Evolutionary conservation across 768 basidiomycete species (phyloP), one percentile per base, ranked within the genome.

Genomic region (Calocera cornea): DNA sequence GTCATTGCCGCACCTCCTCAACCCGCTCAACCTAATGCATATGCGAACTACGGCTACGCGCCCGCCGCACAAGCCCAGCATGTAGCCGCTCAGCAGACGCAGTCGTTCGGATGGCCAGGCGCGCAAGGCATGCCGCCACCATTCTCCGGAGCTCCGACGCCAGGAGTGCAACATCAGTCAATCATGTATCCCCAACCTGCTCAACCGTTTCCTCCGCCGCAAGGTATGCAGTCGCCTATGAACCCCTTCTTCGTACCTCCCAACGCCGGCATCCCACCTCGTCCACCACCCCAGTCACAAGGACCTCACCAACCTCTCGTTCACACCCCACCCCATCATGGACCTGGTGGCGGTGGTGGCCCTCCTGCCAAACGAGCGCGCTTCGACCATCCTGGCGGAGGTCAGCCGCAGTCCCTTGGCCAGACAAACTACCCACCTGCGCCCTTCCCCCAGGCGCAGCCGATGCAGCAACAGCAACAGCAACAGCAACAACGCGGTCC

Each of bases 341-440:
- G 87, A 5, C 60, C 66, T 49, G 36, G 60, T 2, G 40, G 36
- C 24, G 65, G 68, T 40, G 31, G 41, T 22, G 67, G 68, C n/a
- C 94, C 94, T 10, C 93, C 94, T 1, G 92, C 92, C 1, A 97
- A 97, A 76, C 81, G 94, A 65, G 92, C 87, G 71, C 84, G 92
- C 47, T 94, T 94, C 73, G 94, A 95, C 74, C 87, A 86, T 2
- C 89, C 89, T 1, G 83, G 78, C 69, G 82, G 82, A 47, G 83
- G 82, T 33, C 83, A 80, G 16, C 81, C 80, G 17, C 79, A 79
- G 22, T 80, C 79, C n/a, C 83, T 83, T 2, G 83, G 82, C 41
- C 88, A 82, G 71, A 86, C 87, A 1, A 88, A 87, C 69, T 88
- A 88, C 71, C 84, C 85, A 71, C 79, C 82, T 0, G 82, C 83